phyloP scores from a whole-genome alignment of 192 early-diverging fungal genomes.

The Powellomyces hirtus region DNA sequence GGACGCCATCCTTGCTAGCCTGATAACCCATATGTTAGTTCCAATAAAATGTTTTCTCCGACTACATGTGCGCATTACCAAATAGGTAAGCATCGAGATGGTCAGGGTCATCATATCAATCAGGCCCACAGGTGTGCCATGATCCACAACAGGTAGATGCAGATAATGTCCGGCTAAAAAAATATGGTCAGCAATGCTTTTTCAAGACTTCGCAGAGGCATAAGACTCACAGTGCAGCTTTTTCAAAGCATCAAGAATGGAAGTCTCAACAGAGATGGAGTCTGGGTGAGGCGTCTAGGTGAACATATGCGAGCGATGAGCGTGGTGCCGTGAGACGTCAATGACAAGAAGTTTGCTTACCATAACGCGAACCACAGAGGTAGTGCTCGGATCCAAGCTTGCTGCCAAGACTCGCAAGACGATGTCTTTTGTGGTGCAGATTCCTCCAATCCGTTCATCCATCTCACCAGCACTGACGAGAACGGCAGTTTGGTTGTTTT shows the following conservation, averaged over 20 bases:
- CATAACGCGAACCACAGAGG: conserved; percentile 96
- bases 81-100: conserved; percentile 45
- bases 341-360: conserved; percentile 15
- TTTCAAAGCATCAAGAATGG: conserved; percentile 51
- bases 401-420: conserved; percentile 48
- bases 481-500: conserved; percentile 42
- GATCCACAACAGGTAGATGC: conserved; percentile 51
- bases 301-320: background rate
- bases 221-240: conserved; percentile 49
- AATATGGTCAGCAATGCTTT: background rate
- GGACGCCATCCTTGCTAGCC: background rate
- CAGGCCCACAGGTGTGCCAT: conserved; percentile 33
- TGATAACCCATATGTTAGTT: background rate
- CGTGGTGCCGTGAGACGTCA: background rate
- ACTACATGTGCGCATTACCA: conserved; percentile 26
- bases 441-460: conserved; percentile 45
- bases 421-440: conserved; percentile 55
- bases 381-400: conserved; percentile 79
- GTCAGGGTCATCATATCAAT: conserved; percentile 50
- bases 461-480: conserved; percentile 33
- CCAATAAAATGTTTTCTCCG: background rate
- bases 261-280: conserved; percentile 32
- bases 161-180: conserved; percentile 40
- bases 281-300: conserved; percentile 51
- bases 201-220: background rate